Evolutionary conservation across 2,329 filamentous ascomycete species (phyloP), one percentile per base, ranked within the genome.

Genomic region (Xylariaceae sp.): DNA sequence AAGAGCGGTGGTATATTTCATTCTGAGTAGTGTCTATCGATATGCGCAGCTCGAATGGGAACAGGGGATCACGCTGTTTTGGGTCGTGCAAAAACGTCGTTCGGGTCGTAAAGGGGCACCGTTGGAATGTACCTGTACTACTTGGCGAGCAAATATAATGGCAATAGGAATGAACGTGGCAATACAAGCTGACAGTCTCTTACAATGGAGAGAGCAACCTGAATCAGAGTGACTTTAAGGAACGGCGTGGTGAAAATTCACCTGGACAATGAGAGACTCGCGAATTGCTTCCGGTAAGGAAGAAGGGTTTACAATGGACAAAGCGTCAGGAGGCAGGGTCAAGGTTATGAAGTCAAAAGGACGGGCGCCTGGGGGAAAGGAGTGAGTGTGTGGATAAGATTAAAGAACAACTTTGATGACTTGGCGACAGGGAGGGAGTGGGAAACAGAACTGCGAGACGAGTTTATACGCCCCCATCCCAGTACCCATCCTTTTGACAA

Each of bases 211-310:
- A 43, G 39, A 36, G 21, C 13, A 21, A 53, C 33, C 36, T 45
- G 53, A 55, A 49, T 49, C 58, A 33, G 37, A 54, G 18, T 45
- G 32, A 45, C 55, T 59, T 57, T 62, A 69, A 67, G 46, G 67
- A 70, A 63, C 59, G 67, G 57, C 63, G 60, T 63, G 64, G 67
- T 64, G 66, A 64, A 30, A 42, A 60, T 63, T 59, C 65, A 68
- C 66, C 67, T 49, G 58, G 59, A 67, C 62, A 69, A 70, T 61
- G 67, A 68, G 55, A 59, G 63, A 63, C 58, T 55, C 27, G 58
- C 53, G 50, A 55, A 57, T 59, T 60, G 65, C 61, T 67, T 66
- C 57, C 63, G 62, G 59, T 45, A 58, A 62, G 55, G 27, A 51
- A 52, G 45, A 53, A 50, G 53, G 55, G 44, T 42, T 55, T 49